Conservation (phyloP, 371 early-diverging fungal genomes). For the Zychaea mexicana region DNA sequence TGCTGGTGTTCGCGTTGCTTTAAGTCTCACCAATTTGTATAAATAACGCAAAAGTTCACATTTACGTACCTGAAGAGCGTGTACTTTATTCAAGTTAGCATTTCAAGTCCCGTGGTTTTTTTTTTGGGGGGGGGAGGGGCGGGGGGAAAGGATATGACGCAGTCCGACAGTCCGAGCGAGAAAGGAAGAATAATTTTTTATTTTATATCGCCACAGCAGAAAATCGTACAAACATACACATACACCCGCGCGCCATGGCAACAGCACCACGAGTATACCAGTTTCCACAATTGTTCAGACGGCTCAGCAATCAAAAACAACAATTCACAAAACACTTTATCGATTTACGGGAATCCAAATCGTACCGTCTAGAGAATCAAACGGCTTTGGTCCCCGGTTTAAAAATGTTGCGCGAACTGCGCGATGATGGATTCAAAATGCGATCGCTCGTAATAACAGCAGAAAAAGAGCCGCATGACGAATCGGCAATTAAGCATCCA, state of each 20-base stretch:
- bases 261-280: slow-evolving; percentile 16
- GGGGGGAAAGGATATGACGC: no score
- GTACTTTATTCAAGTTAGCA: no score
- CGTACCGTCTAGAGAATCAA: slow-evolving; percentile 31
- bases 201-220: no score
- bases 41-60: no score
- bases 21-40: no score
- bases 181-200: background rate
- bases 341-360: slow-evolving; percentile 33
- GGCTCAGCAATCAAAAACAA: slow-evolving; percentile 27
- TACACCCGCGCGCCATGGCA: slow-evolving; percentile 11
- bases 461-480: slow-evolving; percentile 23
- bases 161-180: no score
- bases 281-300: slow-evolving; percentile 29
- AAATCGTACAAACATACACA: background rate
- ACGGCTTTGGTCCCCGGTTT: slow-evolving; percentile 41
- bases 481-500: slow-evolving; percentile 35
- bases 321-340: slow-evolving; percentile 30
- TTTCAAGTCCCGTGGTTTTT: no score
- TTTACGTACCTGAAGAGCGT: no score
- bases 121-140: no score
- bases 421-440: slow-evolving; percentile 27
- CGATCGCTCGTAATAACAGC: slow-evolving; percentile 42
- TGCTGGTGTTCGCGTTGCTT: no score
- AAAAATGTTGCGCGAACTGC: slow-evolving; percentile 36